These are phyloP conservation scores for Salix viminalis DNA, from an alignment of 345 rosid genomes.

Conservation along the genomic window DNA sequence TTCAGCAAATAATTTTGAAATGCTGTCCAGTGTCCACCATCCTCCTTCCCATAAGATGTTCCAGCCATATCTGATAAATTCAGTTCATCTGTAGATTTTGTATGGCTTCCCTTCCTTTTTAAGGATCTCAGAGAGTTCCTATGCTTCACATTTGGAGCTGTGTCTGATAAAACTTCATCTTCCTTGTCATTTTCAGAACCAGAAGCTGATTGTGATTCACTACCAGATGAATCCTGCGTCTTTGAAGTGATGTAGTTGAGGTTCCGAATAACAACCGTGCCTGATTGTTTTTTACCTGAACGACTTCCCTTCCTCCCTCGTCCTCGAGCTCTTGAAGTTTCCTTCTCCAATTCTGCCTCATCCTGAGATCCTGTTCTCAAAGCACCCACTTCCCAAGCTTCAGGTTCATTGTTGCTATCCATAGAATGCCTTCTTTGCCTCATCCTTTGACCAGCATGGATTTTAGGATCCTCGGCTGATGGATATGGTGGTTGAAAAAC, in stretches of 20 bases:
- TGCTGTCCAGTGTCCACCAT: conserved; percentile 80
- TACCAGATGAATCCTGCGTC: conserved; percentile 50
- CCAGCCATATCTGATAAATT: conserved; percentile 32
- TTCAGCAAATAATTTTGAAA: conserved; percentile 73
- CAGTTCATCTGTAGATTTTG: conserved; percentile 23
- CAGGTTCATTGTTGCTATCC: conserved; percentile 49
- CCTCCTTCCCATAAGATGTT: conserved; percentile 42
- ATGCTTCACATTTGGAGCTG: conserved; percentile 21
- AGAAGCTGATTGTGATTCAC: conserved; percentile 53
- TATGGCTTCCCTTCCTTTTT: conserved; percentile 29
- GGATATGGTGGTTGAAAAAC: conserved; percentile 62
- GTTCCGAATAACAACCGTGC: conserved; percentile 76
- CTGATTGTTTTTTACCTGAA: conserved; percentile 61
- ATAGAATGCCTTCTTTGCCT: conserved; percentile 57
- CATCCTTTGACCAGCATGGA: conserved; percentile 50
- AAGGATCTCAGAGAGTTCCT: conserved; percentile 35
- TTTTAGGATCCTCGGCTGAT: conserved; percentile 55
- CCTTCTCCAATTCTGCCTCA: conserved; percentile 41
- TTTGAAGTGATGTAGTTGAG: conserved; percentile 75
- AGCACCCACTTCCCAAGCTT: conserved; percentile 41
- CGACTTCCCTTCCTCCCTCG: conserved; percentile 34
- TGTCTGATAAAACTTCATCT: conserved; percentile 26
- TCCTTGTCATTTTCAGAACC: conserved; percentile 48
- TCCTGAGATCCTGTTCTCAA: conserved; percentile 38
- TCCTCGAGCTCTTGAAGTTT: conserved; percentile 26